A percentile compares a stretch with the other conserved stretches of the same genome.
Evolutionary conservation across 2,329 filamentous ascomycete species (phyloP).

Genomic region (Fusarium decemcellulare): DNA sequence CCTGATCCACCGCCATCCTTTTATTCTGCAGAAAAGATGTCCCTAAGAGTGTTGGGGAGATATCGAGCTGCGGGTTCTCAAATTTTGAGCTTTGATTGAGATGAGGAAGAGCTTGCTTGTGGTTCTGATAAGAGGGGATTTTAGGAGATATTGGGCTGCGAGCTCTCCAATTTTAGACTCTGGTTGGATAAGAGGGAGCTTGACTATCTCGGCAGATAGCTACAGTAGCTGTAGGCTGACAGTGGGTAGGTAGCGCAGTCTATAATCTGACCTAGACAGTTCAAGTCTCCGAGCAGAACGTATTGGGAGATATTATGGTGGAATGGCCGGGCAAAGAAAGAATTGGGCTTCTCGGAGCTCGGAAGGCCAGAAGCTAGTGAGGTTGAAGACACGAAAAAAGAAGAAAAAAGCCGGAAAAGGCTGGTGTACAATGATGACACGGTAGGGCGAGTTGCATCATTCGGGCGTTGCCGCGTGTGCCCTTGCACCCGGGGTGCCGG

Average conservation of each 20-base stretch:
- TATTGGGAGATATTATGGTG: too few relatives aligned
- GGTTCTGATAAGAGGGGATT: neutral
- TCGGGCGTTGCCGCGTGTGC: constrained; percentile 26
- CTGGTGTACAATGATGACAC: constrained; percentile 20
- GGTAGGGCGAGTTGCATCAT: constrained; percentile 31
- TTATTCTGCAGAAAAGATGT: neutral
- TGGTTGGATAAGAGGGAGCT: neutral
- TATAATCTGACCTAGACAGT: neutral
- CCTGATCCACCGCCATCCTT: constrained; percentile 31
- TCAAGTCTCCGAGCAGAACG: too few relatives aligned
- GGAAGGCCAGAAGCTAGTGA: neutral
- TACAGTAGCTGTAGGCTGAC: neutral
- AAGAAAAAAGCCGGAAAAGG: neutral
- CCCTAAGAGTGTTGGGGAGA: neutral
- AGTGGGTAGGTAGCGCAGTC: neutral
- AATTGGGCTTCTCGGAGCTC: neutral
- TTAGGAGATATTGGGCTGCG: neutral
- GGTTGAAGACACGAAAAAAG: constrained; percentile 12
- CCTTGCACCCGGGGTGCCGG: constrained; percentile 26
- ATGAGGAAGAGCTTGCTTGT: neutral
- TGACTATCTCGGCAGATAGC: neutral
- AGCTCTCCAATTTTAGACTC: neutral
- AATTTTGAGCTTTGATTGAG: neutral
- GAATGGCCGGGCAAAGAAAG: too few relatives aligned
- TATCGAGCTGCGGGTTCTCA: neutral